phyloP scores from a whole-genome alignment of 192 early-diverging fungal species.

The Geranomyces michiganensis region DNA sequence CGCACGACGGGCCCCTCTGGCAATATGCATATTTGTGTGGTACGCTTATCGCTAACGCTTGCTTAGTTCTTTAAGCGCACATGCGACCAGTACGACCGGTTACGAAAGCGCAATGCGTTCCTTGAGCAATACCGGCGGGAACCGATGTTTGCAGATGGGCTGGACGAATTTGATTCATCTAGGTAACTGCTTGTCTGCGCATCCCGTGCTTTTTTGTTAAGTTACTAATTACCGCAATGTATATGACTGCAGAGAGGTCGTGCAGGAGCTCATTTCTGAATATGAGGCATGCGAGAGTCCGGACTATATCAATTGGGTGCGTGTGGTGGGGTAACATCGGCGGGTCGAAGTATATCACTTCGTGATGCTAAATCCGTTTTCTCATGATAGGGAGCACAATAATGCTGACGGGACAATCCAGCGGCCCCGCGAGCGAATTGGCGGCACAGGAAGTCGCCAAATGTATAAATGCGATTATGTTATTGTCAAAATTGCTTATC shows the following conservation, averaged over 20 bases:
- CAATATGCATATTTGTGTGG: neutral
- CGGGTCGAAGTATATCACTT: too few species aligned
- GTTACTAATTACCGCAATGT: neutral
- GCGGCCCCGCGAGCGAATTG: too few species aligned
- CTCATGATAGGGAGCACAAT: too few species aligned
- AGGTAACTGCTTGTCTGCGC: constrained; percentile 32
- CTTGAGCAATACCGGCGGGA: constrained; percentile 91
- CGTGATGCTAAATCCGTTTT: too few species aligned
- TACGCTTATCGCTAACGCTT: neutral
- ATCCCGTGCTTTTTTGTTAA: neutral
- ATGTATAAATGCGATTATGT: too few species aligned
- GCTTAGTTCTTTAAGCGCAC: constrained; percentile 84
- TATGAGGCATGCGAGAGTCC: constrained; percentile 93
- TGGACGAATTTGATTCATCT: constrained; percentile 93
- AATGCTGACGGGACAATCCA: too few species aligned
- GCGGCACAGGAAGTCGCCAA: too few species aligned
- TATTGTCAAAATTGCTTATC: too few species aligned
- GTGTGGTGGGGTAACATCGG: constrained; percentile 5
- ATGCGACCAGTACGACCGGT: constrained; percentile 88
- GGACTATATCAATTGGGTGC: constrained; percentile 69
- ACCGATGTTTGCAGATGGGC: constrained; percentile 66
- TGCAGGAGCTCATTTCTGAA: constrained; percentile 90
- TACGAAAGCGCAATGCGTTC: constrained; percentile 95
- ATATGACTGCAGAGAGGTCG: constrained; percentile 63
- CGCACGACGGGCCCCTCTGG: neutral